phyloP scores from a whole-genome alignment of 1,284 basidiomycete species.

The Chiua sp. region DNA sequence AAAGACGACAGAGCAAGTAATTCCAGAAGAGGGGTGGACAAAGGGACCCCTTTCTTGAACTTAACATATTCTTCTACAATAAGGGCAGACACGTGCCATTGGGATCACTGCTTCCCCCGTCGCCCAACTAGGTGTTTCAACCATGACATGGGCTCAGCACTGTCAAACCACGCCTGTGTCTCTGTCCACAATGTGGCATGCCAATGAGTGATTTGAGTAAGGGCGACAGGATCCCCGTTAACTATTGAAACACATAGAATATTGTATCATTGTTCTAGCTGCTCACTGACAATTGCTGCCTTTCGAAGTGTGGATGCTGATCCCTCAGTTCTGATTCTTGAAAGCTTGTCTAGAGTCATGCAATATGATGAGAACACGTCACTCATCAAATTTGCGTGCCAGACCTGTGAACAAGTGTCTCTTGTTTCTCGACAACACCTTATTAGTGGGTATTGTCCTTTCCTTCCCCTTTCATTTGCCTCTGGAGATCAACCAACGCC shows the following conservation, averaged over 20 bases:
- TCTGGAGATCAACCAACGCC: constrained; percentile 63
- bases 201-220: constrained; percentile 62
- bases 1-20: constrained; percentile 36
- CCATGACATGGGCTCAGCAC: constrained; percentile 73
- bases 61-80: constrained; percentile 66
- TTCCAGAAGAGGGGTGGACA: constrained; percentile 41
- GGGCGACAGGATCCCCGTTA: constrained; percentile 45
- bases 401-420: constrained; percentile 53
- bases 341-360: constrained; percentile 56
- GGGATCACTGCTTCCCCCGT: constrained; percentile 44
- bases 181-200: constrained; percentile 51
- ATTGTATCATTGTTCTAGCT: constrained; percentile 66
- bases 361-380: constrained; percentile 4
- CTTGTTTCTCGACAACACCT: constrained; percentile 55
- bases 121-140: constrained; percentile 64
- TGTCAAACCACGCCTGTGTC: constrained; percentile 55
- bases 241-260: constrained; percentile 50
- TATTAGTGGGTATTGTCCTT: constrained; percentile 46
- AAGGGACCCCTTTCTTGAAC: constrained; percentile 51
- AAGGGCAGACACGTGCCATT: constrained; percentile 70
- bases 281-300: constrained; percentile 68
- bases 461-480: constrained; percentile 67
- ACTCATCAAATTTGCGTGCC: constrained; percentile 13
- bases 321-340: constrained; percentile 53
- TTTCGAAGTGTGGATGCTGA: constrained; percentile 62